phyloP scores from a whole-genome alignment of 495 filamentous ascomycete species.

The Penicillium antarcticum region DNA sequence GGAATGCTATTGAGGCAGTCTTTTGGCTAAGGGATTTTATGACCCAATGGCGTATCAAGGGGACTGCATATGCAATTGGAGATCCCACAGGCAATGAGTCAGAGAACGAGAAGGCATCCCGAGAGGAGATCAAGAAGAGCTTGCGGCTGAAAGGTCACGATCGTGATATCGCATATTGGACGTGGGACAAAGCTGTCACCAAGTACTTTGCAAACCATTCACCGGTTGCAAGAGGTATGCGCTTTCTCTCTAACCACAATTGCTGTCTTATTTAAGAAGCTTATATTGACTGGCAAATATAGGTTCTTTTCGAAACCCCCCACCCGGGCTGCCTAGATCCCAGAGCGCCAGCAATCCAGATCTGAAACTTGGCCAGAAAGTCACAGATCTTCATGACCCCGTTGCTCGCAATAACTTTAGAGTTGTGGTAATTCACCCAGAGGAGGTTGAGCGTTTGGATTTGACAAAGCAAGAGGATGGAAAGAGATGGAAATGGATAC shows the following conservation, averaged over 20 bases:
- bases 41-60: slow-evolving; percentile 83
- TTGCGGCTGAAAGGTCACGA: slow-evolving; percentile 28
- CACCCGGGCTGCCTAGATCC: slow-evolving; percentile 62
- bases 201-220: slow-evolving; percentile 84
- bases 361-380: slow-evolving; percentile 61
- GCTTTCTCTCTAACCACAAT: background rate
- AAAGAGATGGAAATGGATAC: slow-evolving; percentile 64
- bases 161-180: slow-evolving; percentile 45
- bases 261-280: background rate
- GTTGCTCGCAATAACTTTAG: slow-evolving; percentile 77
- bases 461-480: slow-evolving; percentile 62
- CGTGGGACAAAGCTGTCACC: slow-evolving; percentile 72
- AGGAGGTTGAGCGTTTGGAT: slow-evolving; percentile 76
- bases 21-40: slow-evolving; percentile 72
- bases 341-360: slow-evolving; percentile 42
- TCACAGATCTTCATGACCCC: slow-evolving; percentile 63
- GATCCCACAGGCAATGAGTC: slow-evolving; percentile 53
- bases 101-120: slow-evolving; percentile 25
- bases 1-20: slow-evolving; percentile 71
- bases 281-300: slow-evolving; percentile 2
- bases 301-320: slow-evolving; percentile 73
- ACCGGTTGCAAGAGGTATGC: slow-evolving; percentile 66
- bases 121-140: slow-evolving; percentile 39
- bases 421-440: slow-evolving; percentile 77
- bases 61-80: slow-evolving; percentile 69